Evolutionary conservation across 2,329 filamentous ascomycete species (phyloP).

Genomic region (Colletotrichum costaricense): DNA sequence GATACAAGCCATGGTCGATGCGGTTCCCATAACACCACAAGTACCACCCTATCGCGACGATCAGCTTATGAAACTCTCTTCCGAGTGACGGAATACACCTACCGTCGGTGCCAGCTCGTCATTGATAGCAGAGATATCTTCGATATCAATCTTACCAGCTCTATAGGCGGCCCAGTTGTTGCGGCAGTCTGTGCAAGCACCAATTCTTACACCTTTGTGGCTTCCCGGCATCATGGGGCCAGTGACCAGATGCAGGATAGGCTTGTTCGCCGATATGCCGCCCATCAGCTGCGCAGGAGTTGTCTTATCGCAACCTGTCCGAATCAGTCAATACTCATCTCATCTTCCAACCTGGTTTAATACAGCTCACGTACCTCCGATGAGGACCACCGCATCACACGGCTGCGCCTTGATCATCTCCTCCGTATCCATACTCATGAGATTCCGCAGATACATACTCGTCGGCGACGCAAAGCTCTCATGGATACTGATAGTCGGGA

Average conservation of each 20-base stretch:
- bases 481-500: slow-evolving; percentile 78
- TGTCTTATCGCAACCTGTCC: slow-evolving; percentile 77
- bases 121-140: slow-evolving; percentile 77
- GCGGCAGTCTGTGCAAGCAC: slow-evolving; percentile 80
- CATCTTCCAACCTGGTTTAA: background rate
- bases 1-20: slow-evolving; percentile 89
- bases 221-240: slow-evolving; percentile 82
- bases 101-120: slow-evolving; percentile 79
- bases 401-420: slow-evolving; percentile 82
- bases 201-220: slow-evolving; percentile 71
- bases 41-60: slow-evolving; percentile 68
- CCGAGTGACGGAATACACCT: slow-evolving; percentile 37
- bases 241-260: slow-evolving; percentile 74
- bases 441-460: slow-evolving; percentile 79
- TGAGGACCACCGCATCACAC: slow-evolving; percentile 74
- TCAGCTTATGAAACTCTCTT: background rate
- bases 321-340: background rate
- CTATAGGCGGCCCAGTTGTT: slow-evolving; percentile 79
- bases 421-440: slow-evolving; percentile 85
- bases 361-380: slow-evolving; percentile 64
- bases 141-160: slow-evolving; percentile 74
- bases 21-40: slow-evolving; percentile 92
- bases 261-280: slow-evolving; percentile 79
- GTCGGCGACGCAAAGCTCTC: slow-evolving; percentile 78
- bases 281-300: slow-evolving; percentile 82